Evolutionary conservation across 1,139 yeast genomes (phyloP), one percentile per base, ranked within the genome.

Genomic region (Yamadazyma diddensiae): DNA sequence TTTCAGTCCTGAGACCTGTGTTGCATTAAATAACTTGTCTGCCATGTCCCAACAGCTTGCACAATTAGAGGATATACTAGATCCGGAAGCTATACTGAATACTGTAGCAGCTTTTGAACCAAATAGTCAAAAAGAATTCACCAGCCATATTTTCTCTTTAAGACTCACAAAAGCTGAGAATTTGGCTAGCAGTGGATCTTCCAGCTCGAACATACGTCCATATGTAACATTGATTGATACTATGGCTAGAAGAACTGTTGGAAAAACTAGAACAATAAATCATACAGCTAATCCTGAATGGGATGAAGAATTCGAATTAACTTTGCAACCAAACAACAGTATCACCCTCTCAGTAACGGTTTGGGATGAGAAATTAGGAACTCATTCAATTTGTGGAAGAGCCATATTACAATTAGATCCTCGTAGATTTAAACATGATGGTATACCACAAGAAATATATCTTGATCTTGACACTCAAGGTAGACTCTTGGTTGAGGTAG

Each of bases 291-390:
- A 79, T 46, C 97, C 97, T 0, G 77, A 73, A 16, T 92, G 95
- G 95, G 86, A 86, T 48, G 97, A 92, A 61, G 85, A 82, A 36
- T 83, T 85, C 52, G 96, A 88, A 50, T 57, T 84, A 23, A 64
- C 66, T 3, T 45, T 65, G 10, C 54, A 62, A 3, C 70, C 74
- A 3, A 57, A 66, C 28, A 61, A 74, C 1, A 38, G 55, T 3
- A 49, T 65, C 12, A 64, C 73, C 1, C 48, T 85, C 2, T 70
- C 77, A 0, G 71, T 77, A 1, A 79, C 84, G 1, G 78, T 86
- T 1, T 87, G 95, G 95, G 85, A 82, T 49, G 83, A 77, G 32
- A 70, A 68, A 15, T 49, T 74, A 11, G 69, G 77, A 1, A 71
- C 77, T 13, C 85, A 82, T 41, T 77, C 79, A 9, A 61, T 84